phyloP scores from a whole-genome alignment of 2,329 filamentous ascomycete species.

The Colletotrichum cereale region DNA sequence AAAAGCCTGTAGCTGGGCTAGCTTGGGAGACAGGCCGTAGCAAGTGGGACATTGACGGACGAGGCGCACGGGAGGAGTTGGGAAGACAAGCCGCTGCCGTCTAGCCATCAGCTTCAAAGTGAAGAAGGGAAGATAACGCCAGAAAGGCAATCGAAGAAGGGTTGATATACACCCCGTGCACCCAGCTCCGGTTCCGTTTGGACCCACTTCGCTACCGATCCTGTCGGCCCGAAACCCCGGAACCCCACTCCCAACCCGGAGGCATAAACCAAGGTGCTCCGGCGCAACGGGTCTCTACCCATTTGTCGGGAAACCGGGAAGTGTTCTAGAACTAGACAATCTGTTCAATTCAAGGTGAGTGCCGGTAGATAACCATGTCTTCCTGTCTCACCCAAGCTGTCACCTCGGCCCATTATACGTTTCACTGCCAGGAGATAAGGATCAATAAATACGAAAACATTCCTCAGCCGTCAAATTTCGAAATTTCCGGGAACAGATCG shows the following conservation, averaged over 20 bases:
- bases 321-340: background rate
- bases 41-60: slow-evolving; percentile 5
- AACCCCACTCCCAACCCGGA: slow-evolving; percentile 10
- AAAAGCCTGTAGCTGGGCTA: background rate
- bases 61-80: background rate
- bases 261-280: background rate
- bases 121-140: background rate
- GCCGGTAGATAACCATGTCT: background rate
- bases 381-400: background rate
- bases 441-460: slow-evolving; percentile 20
- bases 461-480: slow-evolving; percentile 1
- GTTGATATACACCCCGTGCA: background rate
- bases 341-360: background rate
- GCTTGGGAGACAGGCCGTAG: background rate
- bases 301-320: background rate
- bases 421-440: background rate
- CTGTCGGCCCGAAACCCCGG: background rate
- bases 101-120: background rate
- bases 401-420: background rate
- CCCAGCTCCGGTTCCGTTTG: slow-evolving; percentile 12
- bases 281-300: slow-evolving; percentile 8
- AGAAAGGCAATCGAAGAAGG: background rate
- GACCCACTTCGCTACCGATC: slow-evolving; percentile 12
- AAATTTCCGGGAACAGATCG: slow-evolving; percentile 32
- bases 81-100: background rate